Base-by-base conservation (phyloP, 768 basidiomycete species). In the Symmetrospora coprosmae region DNA sequence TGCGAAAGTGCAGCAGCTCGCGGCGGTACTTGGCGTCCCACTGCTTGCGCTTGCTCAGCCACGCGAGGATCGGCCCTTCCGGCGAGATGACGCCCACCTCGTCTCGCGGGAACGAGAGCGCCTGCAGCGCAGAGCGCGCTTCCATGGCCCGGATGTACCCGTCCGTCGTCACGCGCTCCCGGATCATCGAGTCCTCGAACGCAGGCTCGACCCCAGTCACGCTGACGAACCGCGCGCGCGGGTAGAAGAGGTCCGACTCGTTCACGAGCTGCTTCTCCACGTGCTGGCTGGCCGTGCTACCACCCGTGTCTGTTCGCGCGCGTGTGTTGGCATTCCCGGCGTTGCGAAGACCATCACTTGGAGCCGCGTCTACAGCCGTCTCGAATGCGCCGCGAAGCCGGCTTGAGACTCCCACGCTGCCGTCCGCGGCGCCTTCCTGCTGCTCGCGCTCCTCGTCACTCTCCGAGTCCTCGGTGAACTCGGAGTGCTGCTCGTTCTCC, bases 141-240 rank as follows among this genome's bases (percentile, higher is more conserved):
- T 96, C 91, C 34, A 99, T 74, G 0, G 85, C 77, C 17, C 90
- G 80, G n/a, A 88, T 75, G 19, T 82, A 72, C 4, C 92, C 94
- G 9, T 78, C 78, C 0, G 83, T 85, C 1, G 85, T 83, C 25
- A 99, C 81, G 19, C 94, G 79, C 72, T 97, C 92, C 35, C 92
- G 81, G 55, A 97, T 86, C 82, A 97, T 94, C 31, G 76, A 75
- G 49, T 78, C 50, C 5, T 28, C 38, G 48, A 63, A 59, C 11
- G 14, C 34, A 8, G 58, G 62, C 35, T 61, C 47, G 13, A 38
- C 38, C 4, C 60, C 60, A 5, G 30, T 49, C 13, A 63, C 60
- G 7, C 28, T 63, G 38, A 60, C 27, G 21, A 33, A 35, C n/a
- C n/a, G n/a, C n/a, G n/a, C n/a, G n/a, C n/a, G n/a, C n/a, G n/a